Evolutionary conservation across 306 rosid species (phyloP).

Genomic region (Acacia crassicarpa): DNA sequence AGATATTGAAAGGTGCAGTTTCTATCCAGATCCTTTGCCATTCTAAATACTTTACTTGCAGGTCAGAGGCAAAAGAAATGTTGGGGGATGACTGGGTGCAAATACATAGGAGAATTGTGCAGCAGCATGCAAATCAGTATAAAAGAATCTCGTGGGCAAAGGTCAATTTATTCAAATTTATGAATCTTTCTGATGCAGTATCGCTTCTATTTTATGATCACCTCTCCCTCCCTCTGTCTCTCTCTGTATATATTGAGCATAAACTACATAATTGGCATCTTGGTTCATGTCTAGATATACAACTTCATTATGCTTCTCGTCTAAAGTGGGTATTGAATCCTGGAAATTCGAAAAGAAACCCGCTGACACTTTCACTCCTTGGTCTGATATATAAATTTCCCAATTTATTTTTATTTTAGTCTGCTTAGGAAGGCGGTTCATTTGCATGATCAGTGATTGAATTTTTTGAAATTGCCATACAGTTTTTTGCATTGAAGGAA

Average conservation of each 20-base stretch:
- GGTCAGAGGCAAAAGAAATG: conserved; percentile 97
- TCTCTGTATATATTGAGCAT: not conserved
- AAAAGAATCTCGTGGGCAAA: conserved; percentile 98
- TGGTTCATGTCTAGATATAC: conserved; percentile 10
- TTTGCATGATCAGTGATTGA: not conserved
- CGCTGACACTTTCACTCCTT: conserved; percentile 5
- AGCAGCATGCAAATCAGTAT: conserved; percentile 98
- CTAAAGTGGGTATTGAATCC: conserved; percentile 11
- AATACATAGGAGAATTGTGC: conserved; percentile 93
- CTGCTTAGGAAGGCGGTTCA: not conserved
- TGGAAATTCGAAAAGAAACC: conserved; percentile 12
- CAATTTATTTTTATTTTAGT: not conserved
- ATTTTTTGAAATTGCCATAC: not conserved
- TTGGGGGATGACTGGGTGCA: conserved; percentile 99
- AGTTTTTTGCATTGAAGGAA: not conserved
- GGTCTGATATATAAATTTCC: not conserved
- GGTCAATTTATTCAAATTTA: conserved; percentile 43
- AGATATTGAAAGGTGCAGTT: not conserved
- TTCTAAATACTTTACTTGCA: conserved; percentile 32
- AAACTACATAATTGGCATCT: conserved; percentile 3
- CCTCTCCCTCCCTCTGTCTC: not conserved
- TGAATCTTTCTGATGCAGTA: not conserved
- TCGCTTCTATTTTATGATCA: not conserved
- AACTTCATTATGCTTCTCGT: not conserved
- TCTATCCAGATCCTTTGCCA: conserved; percentile 16